Conservation (phyloP, 2,329 filamentous ascomycete species). For the Cladosporium sp. region DNA sequence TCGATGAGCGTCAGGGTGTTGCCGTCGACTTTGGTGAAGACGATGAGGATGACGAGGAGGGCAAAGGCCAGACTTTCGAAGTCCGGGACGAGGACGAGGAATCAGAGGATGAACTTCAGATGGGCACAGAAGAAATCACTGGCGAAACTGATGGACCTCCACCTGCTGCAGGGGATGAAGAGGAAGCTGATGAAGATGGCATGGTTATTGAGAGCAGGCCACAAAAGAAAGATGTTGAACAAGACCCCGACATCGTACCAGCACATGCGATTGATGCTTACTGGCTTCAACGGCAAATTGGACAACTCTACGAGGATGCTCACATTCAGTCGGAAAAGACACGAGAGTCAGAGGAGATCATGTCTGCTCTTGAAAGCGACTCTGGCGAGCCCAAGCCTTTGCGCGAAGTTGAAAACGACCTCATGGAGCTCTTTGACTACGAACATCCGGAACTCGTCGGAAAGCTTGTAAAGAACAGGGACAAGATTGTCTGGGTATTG, state of each 20-base stretch:
- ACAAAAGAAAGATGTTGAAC: slow-evolving; percentile 47
- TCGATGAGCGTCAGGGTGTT: slow-evolving; percentile 93
- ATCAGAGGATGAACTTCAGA: slow-evolving; percentile 64
- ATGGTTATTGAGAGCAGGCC: slow-evolving; percentile 75
- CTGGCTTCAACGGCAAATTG: slow-evolving; percentile 93
- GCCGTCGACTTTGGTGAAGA: slow-evolving; percentile 95
- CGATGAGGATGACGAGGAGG: slow-evolving; percentile 74
- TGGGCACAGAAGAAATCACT: slow-evolving; percentile 32
- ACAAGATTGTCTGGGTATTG: slow-evolving; percentile 95
- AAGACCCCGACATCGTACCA: slow-evolving; percentile 57
- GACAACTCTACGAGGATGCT: slow-evolving; percentile 80
- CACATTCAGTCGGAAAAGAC: slow-evolving; percentile 94
- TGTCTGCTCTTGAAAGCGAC: slow-evolving; percentile 66
- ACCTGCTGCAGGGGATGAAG: slow-evolving; percentile 43
- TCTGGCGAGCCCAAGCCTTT: slow-evolving; percentile 79
- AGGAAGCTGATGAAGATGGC: slow-evolving; percentile 66
- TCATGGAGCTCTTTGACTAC: slow-evolving; percentile 98
- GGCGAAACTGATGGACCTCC: slow-evolving; percentile 42
- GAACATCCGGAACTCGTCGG: slow-evolving; percentile 91
- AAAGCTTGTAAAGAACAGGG: slow-evolving; percentile 83
- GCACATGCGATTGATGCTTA: slow-evolving; percentile 94
- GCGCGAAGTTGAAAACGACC: slow-evolving; percentile 92
- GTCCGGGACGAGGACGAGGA: slow-evolving; percentile 75
- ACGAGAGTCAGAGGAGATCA: slow-evolving; percentile 72
- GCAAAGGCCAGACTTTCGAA: slow-evolving; percentile 72